Conservation (phyloP, 768 basidiomycete species). For the Paxillus ammoniavirescens region DNA sequence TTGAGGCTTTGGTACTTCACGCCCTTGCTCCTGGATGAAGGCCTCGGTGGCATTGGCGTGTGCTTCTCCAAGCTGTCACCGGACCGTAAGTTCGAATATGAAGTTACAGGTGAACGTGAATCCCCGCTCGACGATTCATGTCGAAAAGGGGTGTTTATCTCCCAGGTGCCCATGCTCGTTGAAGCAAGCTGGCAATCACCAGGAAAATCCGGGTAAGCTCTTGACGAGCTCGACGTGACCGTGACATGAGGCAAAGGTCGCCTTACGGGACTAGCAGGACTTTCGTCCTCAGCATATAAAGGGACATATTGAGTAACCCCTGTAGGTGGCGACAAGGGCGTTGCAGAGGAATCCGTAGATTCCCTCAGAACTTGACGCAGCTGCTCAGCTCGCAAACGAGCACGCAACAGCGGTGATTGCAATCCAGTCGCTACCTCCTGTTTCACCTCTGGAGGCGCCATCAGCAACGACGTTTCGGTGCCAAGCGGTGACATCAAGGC, state of each 20-base stretch:
- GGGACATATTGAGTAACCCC: slow-evolving; percentile 19
- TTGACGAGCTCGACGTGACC: slow-evolving; percentile 17
- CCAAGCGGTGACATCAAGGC: slow-evolving; percentile 15
- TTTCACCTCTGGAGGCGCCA: slow-evolving; percentile 6
- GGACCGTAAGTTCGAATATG: neutral
- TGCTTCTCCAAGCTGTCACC: slow-evolving; percentile 8
- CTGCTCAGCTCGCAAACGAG: slow-evolving; percentile 1
- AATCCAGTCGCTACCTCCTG: neutral
- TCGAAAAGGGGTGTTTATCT: neutral
- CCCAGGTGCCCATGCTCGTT: neutral
- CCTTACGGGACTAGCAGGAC: slow-evolving; percentile 4
- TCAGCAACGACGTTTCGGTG: slow-evolving; percentile 15
- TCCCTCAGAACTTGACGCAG: slow-evolving; percentile 12
- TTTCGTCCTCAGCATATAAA: slow-evolving; percentile 16
- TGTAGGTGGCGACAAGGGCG: slow-evolving; percentile 26
- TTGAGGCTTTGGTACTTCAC: slow-evolving; percentile 20
- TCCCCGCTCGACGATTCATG: slow-evolving; percentile 9
- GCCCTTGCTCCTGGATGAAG: slow-evolving; percentile 11
- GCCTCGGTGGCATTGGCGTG: neutral
- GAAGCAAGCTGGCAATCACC: neutral
- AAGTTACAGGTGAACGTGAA: slow-evolving; percentile 1
- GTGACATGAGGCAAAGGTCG: slow-evolving; percentile 16
- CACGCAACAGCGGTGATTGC: neutral
- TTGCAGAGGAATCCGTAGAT: slow-evolving; percentile 5
- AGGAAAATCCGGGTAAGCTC: slow-evolving; percentile 11